Conservation (phyloP, 257 asterid genomes). For the Agastache rugosa region DNA sequence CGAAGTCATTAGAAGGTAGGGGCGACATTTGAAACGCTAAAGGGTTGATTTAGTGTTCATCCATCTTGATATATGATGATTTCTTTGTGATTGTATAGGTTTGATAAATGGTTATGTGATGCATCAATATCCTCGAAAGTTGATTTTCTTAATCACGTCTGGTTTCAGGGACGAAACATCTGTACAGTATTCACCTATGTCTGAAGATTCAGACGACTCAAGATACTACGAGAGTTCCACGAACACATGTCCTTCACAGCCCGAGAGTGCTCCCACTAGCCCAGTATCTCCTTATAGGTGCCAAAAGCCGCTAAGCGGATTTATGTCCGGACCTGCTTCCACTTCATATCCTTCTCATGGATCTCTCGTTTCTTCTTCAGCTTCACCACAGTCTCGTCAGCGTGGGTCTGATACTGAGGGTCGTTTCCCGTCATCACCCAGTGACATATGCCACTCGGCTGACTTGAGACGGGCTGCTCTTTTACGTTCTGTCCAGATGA, state of each 20-base stretch:
- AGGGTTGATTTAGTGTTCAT: not conserved
- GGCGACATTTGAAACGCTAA: not conserved
- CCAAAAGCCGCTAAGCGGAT: conserved; percentile 63
- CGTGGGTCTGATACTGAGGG: conserved; percentile 92
- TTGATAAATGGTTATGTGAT: conserved; percentile 6
- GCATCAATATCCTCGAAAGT: not conserved
- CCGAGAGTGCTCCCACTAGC: conserved; percentile 84
- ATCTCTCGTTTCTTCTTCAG: conserved; percentile 43
- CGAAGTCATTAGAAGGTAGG: not conserved
- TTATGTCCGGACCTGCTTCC: conserved; percentile 50
- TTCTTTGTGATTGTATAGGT: conserved; percentile 3
- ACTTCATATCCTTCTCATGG: conserved; percentile 54
- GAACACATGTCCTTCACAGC: conserved; percentile 67
- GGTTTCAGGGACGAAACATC: conserved; percentile 82
- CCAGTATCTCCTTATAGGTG: conserved; percentile 90
- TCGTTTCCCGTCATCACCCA: conserved; percentile 95
- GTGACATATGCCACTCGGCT: conserved; percentile 97
- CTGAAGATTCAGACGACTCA: conserved; percentile 93
- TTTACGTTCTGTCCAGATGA: conserved; percentile 89
- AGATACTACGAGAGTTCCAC: conserved; percentile 66
- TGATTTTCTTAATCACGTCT: conserved; percentile 19
- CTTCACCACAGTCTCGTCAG: conserved; percentile 73
- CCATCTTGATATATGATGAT: not conserved
- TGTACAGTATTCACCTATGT: conserved; percentile 90
- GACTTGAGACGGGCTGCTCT: conserved; percentile 93